Evolutionary conservation across 2,329 filamentous ascomycete species (phyloP).

Genomic region (Penicillium hordei): DNA sequence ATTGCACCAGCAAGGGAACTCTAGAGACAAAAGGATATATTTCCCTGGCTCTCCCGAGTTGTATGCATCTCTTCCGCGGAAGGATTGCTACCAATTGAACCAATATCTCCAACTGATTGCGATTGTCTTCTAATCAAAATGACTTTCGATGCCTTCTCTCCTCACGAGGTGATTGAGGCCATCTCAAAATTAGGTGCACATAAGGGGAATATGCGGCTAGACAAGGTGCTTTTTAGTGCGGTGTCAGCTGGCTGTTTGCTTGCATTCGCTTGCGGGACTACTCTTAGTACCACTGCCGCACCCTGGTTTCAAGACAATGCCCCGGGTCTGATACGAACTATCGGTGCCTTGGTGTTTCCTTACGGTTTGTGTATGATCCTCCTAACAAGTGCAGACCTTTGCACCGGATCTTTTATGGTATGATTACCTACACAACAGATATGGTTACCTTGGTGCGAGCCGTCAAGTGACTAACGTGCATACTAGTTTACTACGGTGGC

Average conservation of each 20-base stretch:
- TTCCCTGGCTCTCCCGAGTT: no score
- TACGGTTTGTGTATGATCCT: slow-evolving; percentile 53
- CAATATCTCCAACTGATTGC: not conserved
- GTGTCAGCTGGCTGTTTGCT: slow-evolving; percentile 55
- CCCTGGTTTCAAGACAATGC: slow-evolving; percentile 53
- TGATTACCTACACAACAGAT: not conserved
- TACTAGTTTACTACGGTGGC: slow-evolving; percentile 47
- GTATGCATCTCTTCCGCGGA: no score
- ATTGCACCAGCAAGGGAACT: not conserved
- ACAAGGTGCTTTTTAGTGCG: slow-evolving; percentile 55
- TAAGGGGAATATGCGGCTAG: slow-evolving; percentile 54
- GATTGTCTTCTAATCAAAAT: slow-evolving; percentile 1
- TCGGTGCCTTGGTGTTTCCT: slow-evolving; percentile 50
- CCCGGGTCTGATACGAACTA: slow-evolving; percentile 49
- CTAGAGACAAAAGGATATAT: no score
- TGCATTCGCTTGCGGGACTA: slow-evolving; percentile 52
- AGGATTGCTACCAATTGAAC: not conserved
- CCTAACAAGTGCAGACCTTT: slow-evolving; percentile 52
- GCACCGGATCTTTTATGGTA: slow-evolving; percentile 50
- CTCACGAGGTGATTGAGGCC: slow-evolving; percentile 52
- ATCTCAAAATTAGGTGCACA: slow-evolving; percentile 51
- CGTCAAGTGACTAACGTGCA: not conserved
- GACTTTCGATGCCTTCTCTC: slow-evolving; percentile 46
- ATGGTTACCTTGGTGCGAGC: not conserved
- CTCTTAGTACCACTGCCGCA: slow-evolving; percentile 47